Base-by-base conservation (phyloP, 106 monocot species). In the Dioscorea alata region DNA sequence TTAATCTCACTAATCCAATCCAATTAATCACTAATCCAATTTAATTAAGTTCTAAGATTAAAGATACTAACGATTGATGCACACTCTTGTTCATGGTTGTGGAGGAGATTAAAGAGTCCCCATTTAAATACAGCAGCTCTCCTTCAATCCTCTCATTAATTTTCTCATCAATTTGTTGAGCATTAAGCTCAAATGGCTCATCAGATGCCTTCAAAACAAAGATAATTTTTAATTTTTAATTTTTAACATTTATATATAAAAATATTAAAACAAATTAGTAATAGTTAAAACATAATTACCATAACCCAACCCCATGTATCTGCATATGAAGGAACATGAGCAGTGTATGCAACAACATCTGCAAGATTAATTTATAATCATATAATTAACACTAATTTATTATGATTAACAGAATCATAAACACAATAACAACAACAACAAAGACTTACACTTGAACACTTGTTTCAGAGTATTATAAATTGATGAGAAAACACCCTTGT, bases 221-320 rank as follows among this genome's bases (percentile, higher is more conserved):
- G 42, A 42, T 42, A 28, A 28, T 28, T 28, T 28, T 28, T 28
- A 28, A 28, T 28, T 28, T 28, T 28, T 28, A 28, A 28, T 28
- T 28, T 28, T 28, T 28, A 28, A 28, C 3, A 1, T 28, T 28
- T 28, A 28, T 28, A 1, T 28, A 3, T 28, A 28, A 28, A 28
- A 28, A 28, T 28, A 28, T 28, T 28, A 28, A 28, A 28, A 28
- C 28, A 1, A 28, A 28, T 28, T 3, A 28, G 28, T 28, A 28
- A 28, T 28, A 28, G n/a, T n/a, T n/a, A 28, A 28, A 28, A 28
- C 3, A 28, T 28, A 28, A 60, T 71, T 66, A 91, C 92, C 92
- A 88, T 88, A 21, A 92, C 85, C 92, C 92, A 92, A 12, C 88
- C 92, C 92, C 88, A 92, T 28, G 86, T 86, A 48, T 93, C 92